Percentiles rank a stretch among this genome's conserved stretches.
Evolutionary conservation across 306 rosid species (phyloP).

Genomic region (Lotus japonicus): DNA sequence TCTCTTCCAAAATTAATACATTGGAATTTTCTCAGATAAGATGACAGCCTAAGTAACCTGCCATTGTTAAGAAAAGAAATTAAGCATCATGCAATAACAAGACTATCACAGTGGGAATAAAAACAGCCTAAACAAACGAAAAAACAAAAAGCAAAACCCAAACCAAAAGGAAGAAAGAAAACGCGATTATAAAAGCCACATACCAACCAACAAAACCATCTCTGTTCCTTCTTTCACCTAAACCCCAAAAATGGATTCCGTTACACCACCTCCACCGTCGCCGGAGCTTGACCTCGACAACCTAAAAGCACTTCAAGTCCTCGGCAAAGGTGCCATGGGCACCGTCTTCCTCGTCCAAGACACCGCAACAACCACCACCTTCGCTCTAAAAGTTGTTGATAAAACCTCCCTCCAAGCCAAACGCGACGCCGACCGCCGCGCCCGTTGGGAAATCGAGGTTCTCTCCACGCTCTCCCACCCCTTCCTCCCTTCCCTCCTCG

Average conservation of each 20-base stretch:
- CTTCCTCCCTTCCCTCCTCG: slow-evolving; percentile 59
- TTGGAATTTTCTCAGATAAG: no score
- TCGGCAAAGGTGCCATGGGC: slow-evolving; percentile 96
- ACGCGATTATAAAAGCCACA: slow-evolving; percentile 25
- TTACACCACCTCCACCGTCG: slow-evolving; percentile 23
- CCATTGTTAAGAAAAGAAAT: no score
- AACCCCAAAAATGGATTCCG: slow-evolving; percentile 33
- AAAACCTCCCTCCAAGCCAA: slow-evolving; percentile 49
- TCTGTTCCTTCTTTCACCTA: not conserved
- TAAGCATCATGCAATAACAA: no score
- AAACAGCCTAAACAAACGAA: no score
- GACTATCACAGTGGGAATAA: no score
- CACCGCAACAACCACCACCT: slow-evolving; percentile 16
- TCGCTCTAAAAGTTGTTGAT: slow-evolving; percentile 80
- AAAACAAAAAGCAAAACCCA: not conserved
- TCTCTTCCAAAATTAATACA: no score
- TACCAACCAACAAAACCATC: slow-evolving; percentile 17
- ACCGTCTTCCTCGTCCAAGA: slow-evolving; percentile 78
- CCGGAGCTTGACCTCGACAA: slow-evolving; percentile 50
- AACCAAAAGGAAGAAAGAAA: not conserved
- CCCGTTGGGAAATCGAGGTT: slow-evolving; percentile 75
- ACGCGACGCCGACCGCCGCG: slow-evolving; percentile 43
- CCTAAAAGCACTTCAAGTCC: slow-evolving; percentile 55
- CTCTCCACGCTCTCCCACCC: slow-evolving; percentile 57
- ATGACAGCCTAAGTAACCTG: no score